Evolutionary conservation across 2,329 filamentous ascomycete genomes (phyloP).

Genomic region (Phialocephala subalpina): DNA sequence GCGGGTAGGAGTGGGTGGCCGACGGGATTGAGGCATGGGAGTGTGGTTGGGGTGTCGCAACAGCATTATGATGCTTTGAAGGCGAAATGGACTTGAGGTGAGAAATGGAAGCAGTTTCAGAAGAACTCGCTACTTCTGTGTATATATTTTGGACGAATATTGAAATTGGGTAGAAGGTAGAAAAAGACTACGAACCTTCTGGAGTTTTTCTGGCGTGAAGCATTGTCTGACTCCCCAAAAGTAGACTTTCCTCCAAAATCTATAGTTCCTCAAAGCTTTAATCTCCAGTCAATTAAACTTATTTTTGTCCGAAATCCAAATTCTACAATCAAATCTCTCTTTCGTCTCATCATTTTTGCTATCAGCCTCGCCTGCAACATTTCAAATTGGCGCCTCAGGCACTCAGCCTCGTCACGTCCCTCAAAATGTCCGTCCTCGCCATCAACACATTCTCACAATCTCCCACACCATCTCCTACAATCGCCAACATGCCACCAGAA

Average conservation of each 20-base stretch:
- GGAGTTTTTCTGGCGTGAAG: no score
- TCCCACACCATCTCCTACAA: constrained; percentile 8
- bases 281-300: not conserved
- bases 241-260: not conserved
- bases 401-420: constrained; percentile 7
- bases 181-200: no score
- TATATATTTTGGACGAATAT: no score
- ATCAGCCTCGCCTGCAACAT: not conserved
- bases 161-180: no score
- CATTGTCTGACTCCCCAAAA: no score
- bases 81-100: constrained; percentile 43
- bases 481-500: constrained; percentile 40
- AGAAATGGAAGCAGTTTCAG: not conserved
- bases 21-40: constrained; percentile 58
- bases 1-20: constrained; percentile 54
- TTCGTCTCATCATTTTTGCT: not conserved
- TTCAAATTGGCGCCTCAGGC: not conserved
- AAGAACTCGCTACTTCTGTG: not conserved
- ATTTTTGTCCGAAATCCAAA: not conserved
- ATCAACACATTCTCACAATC: constrained; percentile 10
- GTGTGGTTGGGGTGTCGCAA: constrained; percentile 56
- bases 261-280: not conserved
- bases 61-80: constrained; percentile 52
- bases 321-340: not conserved
- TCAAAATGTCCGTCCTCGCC: not conserved